Conservation (phyloP, 768 basidiomycete species). For the Phlebiopsis gigantea region DNA sequence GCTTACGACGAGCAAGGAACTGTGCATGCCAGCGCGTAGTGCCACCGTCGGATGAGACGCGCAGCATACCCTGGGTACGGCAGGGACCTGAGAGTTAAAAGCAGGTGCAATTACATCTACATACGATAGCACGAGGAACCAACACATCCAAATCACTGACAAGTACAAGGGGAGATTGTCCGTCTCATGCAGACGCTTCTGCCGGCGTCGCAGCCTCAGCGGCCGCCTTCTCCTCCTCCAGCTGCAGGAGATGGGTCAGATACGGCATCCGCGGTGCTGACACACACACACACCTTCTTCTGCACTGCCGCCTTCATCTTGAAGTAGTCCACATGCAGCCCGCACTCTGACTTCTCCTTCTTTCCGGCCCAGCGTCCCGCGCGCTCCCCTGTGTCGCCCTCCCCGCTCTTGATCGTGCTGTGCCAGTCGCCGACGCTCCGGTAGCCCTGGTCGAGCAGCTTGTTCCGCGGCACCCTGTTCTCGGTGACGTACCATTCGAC, state of each 20-base stretch:
- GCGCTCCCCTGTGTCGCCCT: slow-evolving; percentile 70
- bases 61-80: neutral
- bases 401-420: slow-evolving; percentile 73
- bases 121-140: neutral
- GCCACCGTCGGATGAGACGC: neutral
- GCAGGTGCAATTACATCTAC: neutral
- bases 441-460: slow-evolving; percentile 86
- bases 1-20: neutral
- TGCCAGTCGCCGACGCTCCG: slow-evolving; percentile 98
- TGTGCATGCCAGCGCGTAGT: neutral
- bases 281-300: slow-evolving; percentile 19
- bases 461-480: slow-evolving; percentile 84
- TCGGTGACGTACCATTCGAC: slow-evolving; percentile 82
- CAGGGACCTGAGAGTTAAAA: neutral
- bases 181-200: slow-evolving; percentile 3
- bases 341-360: slow-evolving; percentile 88
- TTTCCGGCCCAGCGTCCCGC: slow-evolving; percentile 89
- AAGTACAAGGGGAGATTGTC: neutral
- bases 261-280: neutral
- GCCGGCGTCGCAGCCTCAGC: neutral
- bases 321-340: slow-evolving; percentile 89
- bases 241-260: slow-evolving; percentile 1
- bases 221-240: slow-evolving; percentile 3
- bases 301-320: slow-evolving; percentile 58
- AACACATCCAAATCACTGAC: neutral